These are phyloP conservation scores for Penicillium sp. DNA, from an alignment of 2,329 filamentous ascomycete species.

Conservation along the genomic window DNA sequence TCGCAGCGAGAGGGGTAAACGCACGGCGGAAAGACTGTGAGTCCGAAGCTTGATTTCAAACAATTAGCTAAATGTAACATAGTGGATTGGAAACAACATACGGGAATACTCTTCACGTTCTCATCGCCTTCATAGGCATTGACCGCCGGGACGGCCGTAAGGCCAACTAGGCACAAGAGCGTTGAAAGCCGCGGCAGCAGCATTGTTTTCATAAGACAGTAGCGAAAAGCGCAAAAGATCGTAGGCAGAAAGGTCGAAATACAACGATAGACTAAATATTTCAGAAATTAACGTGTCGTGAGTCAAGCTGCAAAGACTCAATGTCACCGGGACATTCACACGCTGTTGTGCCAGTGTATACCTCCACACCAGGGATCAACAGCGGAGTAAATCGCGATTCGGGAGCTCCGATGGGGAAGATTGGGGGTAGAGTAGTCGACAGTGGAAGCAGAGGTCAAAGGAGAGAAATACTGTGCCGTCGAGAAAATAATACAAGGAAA, in stretches of 20 bases:
- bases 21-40: conserved; percentile 79
- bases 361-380: conserved; percentile 41
- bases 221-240: conserved; percentile 8
- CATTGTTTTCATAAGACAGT: conserved; percentile 29
- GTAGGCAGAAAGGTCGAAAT: conserved; percentile 2
- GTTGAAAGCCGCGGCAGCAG: conserved; percentile 40
- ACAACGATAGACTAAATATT: conserved; percentile 14
- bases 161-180: conserved; percentile 40
- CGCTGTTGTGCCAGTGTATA: conserved; percentile 21
- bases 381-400: conserved; percentile 12
- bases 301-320: not conserved
- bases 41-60: conserved; percentile 71
- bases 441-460: conserved; percentile 16
- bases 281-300: not conserved
- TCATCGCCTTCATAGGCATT: conserved; percentile 53
- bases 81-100: conserved; percentile 47
- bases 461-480: conserved; percentile 12
- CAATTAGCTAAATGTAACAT: conserved; percentile 17
- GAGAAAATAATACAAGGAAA: conserved; percentile 8
- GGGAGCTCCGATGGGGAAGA: not conserved
- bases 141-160: conserved; percentile 36
- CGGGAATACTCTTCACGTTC: conserved; percentile 69
- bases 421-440: conserved; percentile 2
- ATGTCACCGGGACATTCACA: conserved; percentile 50
- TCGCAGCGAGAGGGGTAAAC: conserved; percentile 40